Percentiles rank a stretch among this genome's conserved stretches.
Conservation (phyloP, 2,329 filamentous ascomycete species). For the Talaromyces amestolkiae region DNA sequence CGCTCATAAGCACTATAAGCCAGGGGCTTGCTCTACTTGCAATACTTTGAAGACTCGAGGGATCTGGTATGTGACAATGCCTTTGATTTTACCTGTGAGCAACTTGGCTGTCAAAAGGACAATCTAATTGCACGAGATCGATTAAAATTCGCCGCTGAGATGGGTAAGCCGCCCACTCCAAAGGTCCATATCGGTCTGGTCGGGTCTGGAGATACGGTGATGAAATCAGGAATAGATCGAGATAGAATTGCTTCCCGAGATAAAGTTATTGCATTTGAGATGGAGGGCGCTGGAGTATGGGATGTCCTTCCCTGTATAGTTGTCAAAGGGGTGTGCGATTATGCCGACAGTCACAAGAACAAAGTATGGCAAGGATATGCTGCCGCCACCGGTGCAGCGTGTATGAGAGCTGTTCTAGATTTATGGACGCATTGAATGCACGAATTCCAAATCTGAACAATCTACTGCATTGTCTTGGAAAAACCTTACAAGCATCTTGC, state of each 20-base stretch:
- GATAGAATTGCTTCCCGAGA: slow-evolving; percentile 32
- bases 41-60: not conserved
- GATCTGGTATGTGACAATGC: slow-evolving; percentile 13
- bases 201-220: slow-evolving; percentile 42
- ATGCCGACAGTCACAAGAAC: slow-evolving; percentile 31
- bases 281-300: slow-evolving; percentile 25
- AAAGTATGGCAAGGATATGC: slow-evolving; percentile 31
- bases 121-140: slow-evolving; percentile 18
- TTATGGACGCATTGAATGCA: not conserved
- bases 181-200: slow-evolving; percentile 39
- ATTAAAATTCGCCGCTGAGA: not conserved
- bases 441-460: not conserved
- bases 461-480: not conserved
- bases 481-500: not conserved
- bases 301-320: slow-evolving; percentile 24
- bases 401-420: slow-evolving; percentile 23
- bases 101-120: slow-evolving; percentile 21
- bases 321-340: slow-evolving; percentile 26
- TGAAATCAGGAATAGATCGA: slow-evolving; percentile 39
- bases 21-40: slow-evolving; percentile 9
- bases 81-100: slow-evolving; percentile 18
- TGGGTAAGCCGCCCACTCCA: slow-evolving; percentile 18
- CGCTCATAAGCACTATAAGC: slow-evolving; percentile 26
- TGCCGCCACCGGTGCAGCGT: slow-evolving; percentile 27
- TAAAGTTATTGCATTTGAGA: slow-evolving; percentile 24